These are phyloP conservation scores for Coelomomyces lativittatus DNA, from an alignment of 371 early-diverging fungal genomes.

Conservation along the genomic window DNA sequence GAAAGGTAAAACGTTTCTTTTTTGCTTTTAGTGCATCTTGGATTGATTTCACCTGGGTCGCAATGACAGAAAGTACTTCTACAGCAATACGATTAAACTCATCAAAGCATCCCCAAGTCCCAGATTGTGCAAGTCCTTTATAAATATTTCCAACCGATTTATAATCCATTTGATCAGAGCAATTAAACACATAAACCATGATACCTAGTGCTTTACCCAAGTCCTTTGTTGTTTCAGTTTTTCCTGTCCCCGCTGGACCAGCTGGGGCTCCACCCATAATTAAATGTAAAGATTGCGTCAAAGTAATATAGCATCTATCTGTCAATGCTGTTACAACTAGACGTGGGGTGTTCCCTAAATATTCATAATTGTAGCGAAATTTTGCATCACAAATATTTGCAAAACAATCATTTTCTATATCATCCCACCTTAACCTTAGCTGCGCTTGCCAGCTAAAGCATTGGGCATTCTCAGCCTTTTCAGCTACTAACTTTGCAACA, in stretches of 20 bases:
- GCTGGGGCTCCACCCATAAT: constrained; percentile 49
- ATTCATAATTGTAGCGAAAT: constrained; percentile 44
- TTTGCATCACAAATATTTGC: constrained; percentile 45
- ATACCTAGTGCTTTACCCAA: constrained; percentile 41
- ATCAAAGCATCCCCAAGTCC: constrained; percentile 50
- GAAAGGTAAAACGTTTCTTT: constrained; percentile 44
- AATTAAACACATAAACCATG: constrained; percentile 50
- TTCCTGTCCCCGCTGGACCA: constrained; percentile 38
- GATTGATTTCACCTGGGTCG: constrained; percentile 45
- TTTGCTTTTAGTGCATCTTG: constrained; percentile 39
- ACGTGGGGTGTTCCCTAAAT: constrained; percentile 44
- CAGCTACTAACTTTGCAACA: constrained; percentile 42
- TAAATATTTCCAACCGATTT: constrained; percentile 46
- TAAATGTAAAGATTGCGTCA: constrained; percentile 40
- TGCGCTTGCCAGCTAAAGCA: constrained; percentile 48
- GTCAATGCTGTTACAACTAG: constrained; percentile 43
- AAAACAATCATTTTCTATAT: constrained; percentile 28
- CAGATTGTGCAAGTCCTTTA: constrained; percentile 39
- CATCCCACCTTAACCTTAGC: constrained; percentile 42
- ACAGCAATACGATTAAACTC: constrained; percentile 50
- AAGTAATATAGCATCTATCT: constrained; percentile 46
- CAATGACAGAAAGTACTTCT: constrained; percentile 44
- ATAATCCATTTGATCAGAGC: constrained; percentile 49
- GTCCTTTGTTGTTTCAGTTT: constrained; percentile 48
- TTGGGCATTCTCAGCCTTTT: constrained; percentile 44